Evolutionary conservation across 129 eudicot genomes (phyloP).

Genomic region (Tagetes patula): DNA sequence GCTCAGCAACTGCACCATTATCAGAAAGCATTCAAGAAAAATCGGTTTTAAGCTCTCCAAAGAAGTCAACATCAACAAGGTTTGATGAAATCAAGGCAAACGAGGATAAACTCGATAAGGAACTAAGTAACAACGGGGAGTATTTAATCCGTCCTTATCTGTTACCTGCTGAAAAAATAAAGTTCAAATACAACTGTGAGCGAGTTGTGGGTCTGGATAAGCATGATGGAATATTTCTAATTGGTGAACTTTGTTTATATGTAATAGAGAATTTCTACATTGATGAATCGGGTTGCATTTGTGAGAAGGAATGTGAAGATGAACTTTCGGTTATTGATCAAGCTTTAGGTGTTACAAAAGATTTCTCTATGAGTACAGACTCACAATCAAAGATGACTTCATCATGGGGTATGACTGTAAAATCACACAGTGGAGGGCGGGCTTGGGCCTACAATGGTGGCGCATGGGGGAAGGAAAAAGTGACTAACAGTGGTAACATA

Average conservation of each 20-base stretch:
- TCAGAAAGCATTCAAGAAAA: constrained; percentile 69
- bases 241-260: constrained; percentile 85
- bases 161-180: constrained; percentile 57
- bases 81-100: constrained; percentile 54
- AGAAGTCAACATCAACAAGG: constrained; percentile 60
- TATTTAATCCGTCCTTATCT: constrained; percentile 63
- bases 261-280: constrained; percentile 91
- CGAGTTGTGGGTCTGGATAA: constrained; percentile 94
- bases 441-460: constrained; percentile 99
- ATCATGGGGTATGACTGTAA: constrained; percentile 69
- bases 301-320: constrained; percentile 90
- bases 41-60: constrained; percentile 70
- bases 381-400: constrained; percentile 77
- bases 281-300: constrained; percentile 87
- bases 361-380: constrained; percentile 60
- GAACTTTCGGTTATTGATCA: constrained; percentile 93
- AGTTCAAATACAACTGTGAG: constrained; percentile 83
- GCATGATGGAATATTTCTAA: constrained; percentile 93
- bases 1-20: constrained; percentile 51
- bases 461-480: constrained; percentile 99
- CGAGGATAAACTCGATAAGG: constrained; percentile 84
- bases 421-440: constrained; percentile 72
- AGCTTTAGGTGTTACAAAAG: constrained; percentile 96
- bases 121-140: constrained; percentile 83
- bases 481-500: constrained; percentile 62